A percentile compares a stretch with the other conserved stretches of the same genome.
Conservation (phyloP, 139 green algal genomes). For the Coelastrella sp. region DNA sequence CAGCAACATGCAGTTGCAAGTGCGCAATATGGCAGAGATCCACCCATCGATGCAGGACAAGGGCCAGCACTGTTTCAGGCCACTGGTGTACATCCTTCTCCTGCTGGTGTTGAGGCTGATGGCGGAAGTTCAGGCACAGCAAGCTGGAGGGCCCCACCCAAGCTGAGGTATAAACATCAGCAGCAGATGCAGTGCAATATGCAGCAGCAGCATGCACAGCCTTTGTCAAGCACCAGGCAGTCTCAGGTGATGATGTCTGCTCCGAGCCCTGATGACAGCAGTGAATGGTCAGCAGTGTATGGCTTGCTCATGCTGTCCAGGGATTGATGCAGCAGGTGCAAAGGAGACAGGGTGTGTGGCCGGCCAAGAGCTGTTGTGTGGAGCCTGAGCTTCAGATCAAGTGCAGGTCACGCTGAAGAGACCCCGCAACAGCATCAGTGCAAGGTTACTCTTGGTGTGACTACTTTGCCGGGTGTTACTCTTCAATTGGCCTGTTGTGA, state of each 20-base stretch:
- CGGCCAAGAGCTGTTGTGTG: too few species aligned
- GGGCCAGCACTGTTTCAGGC: background rate
- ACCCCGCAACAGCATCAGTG: too few species aligned
- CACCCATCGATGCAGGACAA: background rate
- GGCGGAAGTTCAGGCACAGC: background rate
- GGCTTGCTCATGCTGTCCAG: conserved; percentile 9
- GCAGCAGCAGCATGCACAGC: background rate
- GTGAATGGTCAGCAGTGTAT: background rate
- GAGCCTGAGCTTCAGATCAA: too few species aligned
- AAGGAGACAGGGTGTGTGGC: too few species aligned
- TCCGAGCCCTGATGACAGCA: background rate
- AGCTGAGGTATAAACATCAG: background rate
- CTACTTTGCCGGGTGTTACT: too few species aligned
- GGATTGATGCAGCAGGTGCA: background rate
- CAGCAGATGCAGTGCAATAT: background rate
- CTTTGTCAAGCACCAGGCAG: background rate
- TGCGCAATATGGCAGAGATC: background rate
- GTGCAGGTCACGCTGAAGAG: too few species aligned
- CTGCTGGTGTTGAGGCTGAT: background rate
- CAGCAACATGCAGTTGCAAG: background rate
- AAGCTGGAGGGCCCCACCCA: background rate
- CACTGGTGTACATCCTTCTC: background rate
- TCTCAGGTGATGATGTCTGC: background rate
- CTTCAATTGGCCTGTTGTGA: too few species aligned
- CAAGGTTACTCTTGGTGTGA: too few species aligned